Percentiles rank a stretch among this genome's conserved stretches.
phyloP scores from a whole-genome alignment of 495 filamentous ascomycete species.

The Penicillium crystallinum region DNA sequence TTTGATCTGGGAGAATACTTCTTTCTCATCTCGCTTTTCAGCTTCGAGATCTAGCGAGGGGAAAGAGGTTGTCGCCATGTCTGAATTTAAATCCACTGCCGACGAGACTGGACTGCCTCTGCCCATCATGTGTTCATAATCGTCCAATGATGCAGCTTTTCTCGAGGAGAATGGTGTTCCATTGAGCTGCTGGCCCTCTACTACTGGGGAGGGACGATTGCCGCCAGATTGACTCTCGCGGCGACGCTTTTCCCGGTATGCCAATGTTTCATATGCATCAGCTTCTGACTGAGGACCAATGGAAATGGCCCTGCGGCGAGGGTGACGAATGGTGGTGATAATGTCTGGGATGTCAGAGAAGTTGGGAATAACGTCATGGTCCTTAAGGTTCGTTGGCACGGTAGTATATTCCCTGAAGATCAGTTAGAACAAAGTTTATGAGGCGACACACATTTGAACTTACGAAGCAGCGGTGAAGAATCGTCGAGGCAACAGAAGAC shows the following conservation, averaged over 20 bases:
- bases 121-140: slow-evolving; percentile 69
- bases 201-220: slow-evolving; percentile 22
- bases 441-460: slow-evolving; percentile 22
- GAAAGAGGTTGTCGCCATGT: slow-evolving; percentile 21
- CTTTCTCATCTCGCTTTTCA: slow-evolving; percentile 59
- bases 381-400: slow-evolving; percentile 69
- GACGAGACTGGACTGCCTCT: slow-evolving; percentile 38
- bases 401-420: slow-evolving; percentile 67
- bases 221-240: slow-evolving; percentile 60
- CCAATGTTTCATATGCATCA: slow-evolving; percentile 91
- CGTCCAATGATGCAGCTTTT: slow-evolving; percentile 45
- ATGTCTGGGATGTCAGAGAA: slow-evolving; percentile 78
- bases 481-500: slow-evolving; percentile 71
- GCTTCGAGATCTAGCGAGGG: slow-evolving; percentile 27
- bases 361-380: slow-evolving; percentile 81
- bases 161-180: slow-evolving; percentile 14
- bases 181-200: slow-evolving; percentile 20
- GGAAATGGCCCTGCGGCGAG: slow-evolving; percentile 74
- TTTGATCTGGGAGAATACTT: slow-evolving; percentile 79
- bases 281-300: slow-evolving; percentile 92
- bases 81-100: slow-evolving; percentile 19
- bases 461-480: slow-evolving; percentile 86
- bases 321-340: slow-evolving; percentile 73
- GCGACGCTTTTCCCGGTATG: slow-evolving; percentile 79
- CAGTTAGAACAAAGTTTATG: neutral